Base-by-base conservation (phyloP, 2,329 filamentous ascomycete species). In the Fusarium odoratissimum region DNA sequence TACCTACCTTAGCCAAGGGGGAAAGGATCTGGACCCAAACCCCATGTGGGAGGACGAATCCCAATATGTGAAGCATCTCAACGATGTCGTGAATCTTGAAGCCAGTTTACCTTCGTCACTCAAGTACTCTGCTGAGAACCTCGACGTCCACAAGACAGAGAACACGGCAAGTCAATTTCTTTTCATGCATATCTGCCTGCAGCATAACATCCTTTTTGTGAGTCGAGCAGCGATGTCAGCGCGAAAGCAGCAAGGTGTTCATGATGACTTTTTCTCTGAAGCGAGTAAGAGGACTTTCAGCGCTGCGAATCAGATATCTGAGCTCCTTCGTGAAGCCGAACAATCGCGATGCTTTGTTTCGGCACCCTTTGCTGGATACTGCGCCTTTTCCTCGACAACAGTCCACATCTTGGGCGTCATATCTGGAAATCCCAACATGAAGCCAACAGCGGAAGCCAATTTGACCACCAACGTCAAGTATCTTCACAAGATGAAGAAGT, bases 391-490 rank as follows among this genome's bases (percentile, higher is more conserved):
- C 28, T 95, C 95, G 3, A 96, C 94, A 58, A 97, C 94, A 0
- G 93, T 98, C n/a, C 96, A 98, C 78, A 93, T 98, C 28, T 92
- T 95, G 75, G 94, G 94, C 10, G 94, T 97, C 7, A 97, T 97
- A 79, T 96, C 94, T 8, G 93, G 94, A 70, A 95, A 97, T 73
- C 84, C 91, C 19, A 84, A 89, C 16, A 87, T 97, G 55, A 93
- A 97, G 80, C 88, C 89, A 17, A 89, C 90, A 13, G 94, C 94
- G 13, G 97, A 97, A 83, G 90, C 91, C 72, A 95, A 97, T 77
- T 85, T 98, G 21, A 91, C 93, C 2, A 93, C 91, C 72, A 98
- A 97, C 73, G 92, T 98, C 76, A 93, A 92, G 78, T 98, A 96
- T 77, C 84, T 99, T 48, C 92, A 92, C 60, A 96, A 94, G 82